A percentile compares a stretch with the other conserved stretches of the same genome.
Evolutionary conservation across 495 filamentous ascomycete genomes (phyloP).

Genomic region (Aspergillus egyptiacus): DNA sequence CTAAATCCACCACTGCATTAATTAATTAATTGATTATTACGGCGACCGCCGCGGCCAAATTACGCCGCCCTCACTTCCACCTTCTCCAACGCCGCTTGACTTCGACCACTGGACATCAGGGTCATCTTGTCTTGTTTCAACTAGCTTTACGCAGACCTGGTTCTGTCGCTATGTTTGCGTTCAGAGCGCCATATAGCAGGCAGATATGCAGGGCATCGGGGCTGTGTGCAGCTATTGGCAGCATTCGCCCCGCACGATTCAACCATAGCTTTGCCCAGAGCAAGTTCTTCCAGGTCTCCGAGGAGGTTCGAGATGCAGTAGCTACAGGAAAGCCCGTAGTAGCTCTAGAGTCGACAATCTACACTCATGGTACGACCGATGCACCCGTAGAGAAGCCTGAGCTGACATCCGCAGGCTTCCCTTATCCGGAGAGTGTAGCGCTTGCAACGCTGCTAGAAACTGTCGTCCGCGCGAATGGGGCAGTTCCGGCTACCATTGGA

Average conservation of each 20-base stretch:
- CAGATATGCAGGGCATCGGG: conserved; percentile 16
- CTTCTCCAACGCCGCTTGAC: conserved; percentile 8
- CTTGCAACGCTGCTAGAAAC: conserved; percentile 67
- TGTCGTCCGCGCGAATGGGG: conserved; percentile 72
- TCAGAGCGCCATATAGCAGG: conserved; percentile 24
- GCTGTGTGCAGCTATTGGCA: background rate
- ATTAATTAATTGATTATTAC: conserved; percentile 26
- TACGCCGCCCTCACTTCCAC: conserved; percentile 11
- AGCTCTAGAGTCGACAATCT: conserved; percentile 88
- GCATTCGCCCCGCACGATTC: conserved; percentile 13
- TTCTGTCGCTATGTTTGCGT: conserved; percentile 24
- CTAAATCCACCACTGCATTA: background rate
- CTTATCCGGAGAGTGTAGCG: conserved; percentile 71
- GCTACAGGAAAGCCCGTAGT: conserved; percentile 71
- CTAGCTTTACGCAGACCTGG: background rate
- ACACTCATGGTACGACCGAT: conserved; percentile 60
- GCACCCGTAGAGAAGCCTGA: background rate
- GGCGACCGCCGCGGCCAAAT: conserved; percentile 35
- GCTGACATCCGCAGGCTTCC: conserved; percentile 57
- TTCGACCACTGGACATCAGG: conserved; percentile 6
- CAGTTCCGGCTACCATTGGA: conserved; percentile 87
- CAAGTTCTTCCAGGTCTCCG: conserved; percentile 65
- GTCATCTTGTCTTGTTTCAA: background rate
- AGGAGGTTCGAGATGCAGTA: conserved; percentile 75
- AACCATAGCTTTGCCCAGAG: conserved; percentile 36